Conservation (phyloP, 2,329 filamentous ascomycete species). For the Ambrosiella xylebori region DNA sequence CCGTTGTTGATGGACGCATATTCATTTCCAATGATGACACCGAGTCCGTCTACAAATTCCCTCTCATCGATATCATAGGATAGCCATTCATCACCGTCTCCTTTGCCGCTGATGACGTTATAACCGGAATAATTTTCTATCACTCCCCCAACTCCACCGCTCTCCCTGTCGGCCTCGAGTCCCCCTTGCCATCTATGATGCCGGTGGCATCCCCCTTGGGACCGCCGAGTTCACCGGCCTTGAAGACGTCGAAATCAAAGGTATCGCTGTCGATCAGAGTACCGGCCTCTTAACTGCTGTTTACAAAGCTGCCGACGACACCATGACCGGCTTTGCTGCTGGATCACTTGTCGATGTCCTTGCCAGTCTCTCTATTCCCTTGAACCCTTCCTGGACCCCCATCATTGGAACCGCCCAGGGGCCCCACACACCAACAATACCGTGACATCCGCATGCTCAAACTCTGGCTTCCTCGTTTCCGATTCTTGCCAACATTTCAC, state of each 20-base stretch:
- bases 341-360: slow-evolving; percentile 21
- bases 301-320: slow-evolving; percentile 9
- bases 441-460: background rate
- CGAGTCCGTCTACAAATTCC: slow-evolving; percentile 23
- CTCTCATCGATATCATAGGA: slow-evolving; percentile 23
- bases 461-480: background rate
- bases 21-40: slow-evolving; percentile 26
- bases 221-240: slow-evolving; percentile 22
- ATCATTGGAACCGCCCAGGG: background rate
- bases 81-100: background rate
- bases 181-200: slow-evolving; percentile 20
- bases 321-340: slow-evolving; percentile 22
- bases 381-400: background rate
- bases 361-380: slow-evolving; percentile 17
- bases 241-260: slow-evolving; percentile 26
- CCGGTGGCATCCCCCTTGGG: slow-evolving; percentile 21
- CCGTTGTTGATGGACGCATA: slow-evolving; percentile 23
- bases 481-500: background rate
- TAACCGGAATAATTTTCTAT: background rate
- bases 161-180: background rate
- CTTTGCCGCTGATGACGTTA: background rate
- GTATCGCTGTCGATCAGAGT: slow-evolving; percentile 27
- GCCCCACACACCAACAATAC: background rate
- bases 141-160: background rate
- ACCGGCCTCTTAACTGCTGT: slow-evolving; percentile 17